A percentile compares a stretch with the other conserved stretches of the same genome.
Conservation (phyloP, 2,329 filamentous ascomycete species). For the Fusarium cicatricum region DNA sequence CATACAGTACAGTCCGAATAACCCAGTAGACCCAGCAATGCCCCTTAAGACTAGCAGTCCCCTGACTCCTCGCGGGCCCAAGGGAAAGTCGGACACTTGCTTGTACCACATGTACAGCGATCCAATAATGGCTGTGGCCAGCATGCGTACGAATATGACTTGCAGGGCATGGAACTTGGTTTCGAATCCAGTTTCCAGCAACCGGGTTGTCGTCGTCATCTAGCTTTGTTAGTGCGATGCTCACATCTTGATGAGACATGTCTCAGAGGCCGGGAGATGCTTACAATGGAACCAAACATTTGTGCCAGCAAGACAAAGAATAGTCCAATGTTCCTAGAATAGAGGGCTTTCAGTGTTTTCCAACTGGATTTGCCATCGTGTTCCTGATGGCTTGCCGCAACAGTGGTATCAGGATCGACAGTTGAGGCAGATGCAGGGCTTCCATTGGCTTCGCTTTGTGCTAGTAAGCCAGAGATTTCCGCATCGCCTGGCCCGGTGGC, state of each 20-base stretch:
- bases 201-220: constrained; percentile 53
- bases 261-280: neutral
- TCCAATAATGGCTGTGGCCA: constrained; percentile 48
- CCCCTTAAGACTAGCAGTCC: constrained; percentile 71
- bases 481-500: neutral
- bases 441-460: neutral
- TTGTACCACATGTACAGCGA: constrained; percentile 53
- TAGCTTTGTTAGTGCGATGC: constrained; percentile 27
- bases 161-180: constrained; percentile 52
- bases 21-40: constrained; percentile 68
- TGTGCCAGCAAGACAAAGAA: constrained; percentile 53
- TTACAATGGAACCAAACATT: constrained; percentile 52
- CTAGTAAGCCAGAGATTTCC: constrained; percentile 1
- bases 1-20: constrained; percentile 65
- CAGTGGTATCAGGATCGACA: neutral
- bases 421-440: neutral
- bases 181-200: constrained; percentile 46
- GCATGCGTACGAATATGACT: constrained; percentile 55
- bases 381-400: neutral
- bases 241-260: neutral
- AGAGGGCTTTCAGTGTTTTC: constrained; percentile 51
- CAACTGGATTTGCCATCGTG: neutral
- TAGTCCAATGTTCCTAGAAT: constrained; percentile 52
- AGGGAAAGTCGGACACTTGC: constrained; percentile 66
- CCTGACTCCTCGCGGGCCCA: constrained; percentile 70